Evolutionary conservation across 805 yeast species (phyloP), one percentile per base, ranked within the genome.

Genomic region (Metschnikowia chrysomelidarum): DNA sequence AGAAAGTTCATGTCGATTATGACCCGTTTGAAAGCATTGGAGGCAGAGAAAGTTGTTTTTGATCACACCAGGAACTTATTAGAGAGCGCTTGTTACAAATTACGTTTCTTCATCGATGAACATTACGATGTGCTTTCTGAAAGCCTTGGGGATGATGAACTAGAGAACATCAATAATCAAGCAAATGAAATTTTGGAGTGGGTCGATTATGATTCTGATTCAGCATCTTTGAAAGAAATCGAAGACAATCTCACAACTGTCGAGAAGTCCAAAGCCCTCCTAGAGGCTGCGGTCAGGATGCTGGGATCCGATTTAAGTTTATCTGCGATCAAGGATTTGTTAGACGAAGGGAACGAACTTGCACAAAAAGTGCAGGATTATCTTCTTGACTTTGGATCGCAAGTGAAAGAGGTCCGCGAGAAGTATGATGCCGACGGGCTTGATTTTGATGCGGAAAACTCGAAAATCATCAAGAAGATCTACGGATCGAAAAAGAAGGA

Each of bases 181-280:
- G 74, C 82, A 4, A 38, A 64, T 11, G 78, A 75, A 8, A 60
- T 67, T 17, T 60, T 84, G 29, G 91, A 82, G 40, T 87, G 95
- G 95, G 62, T 87, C 24, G 95, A 87, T 32, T 77, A 75, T 49
- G 87, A 78, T 12, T 71, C 86, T 23, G 83, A 75, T 35, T 66
- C 62, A 15, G 73, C 84, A 1, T 44, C 57, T 3, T 11, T 53
- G 14, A 51, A 53, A 4, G 62, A 57, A 5, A 41, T 66, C 9
- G 35, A 50, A 27, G 50, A 37, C 7, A 66, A 60, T 43, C 33
- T 51, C 14, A 35, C 43, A n/a, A 47, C 45, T 18, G 31, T 66
- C 5, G 22, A 39, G 0, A 42, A 37, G 3, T 47, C 51, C 28
- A 52, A 47, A 38, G 24, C 36, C 2, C 45, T 46, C 18, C 44